Percentiles rank a stretch among this genome's conserved stretches.
Conservation (phyloP, 441 rosid genomes). For the Rhodomyrtus psidioides region DNA sequence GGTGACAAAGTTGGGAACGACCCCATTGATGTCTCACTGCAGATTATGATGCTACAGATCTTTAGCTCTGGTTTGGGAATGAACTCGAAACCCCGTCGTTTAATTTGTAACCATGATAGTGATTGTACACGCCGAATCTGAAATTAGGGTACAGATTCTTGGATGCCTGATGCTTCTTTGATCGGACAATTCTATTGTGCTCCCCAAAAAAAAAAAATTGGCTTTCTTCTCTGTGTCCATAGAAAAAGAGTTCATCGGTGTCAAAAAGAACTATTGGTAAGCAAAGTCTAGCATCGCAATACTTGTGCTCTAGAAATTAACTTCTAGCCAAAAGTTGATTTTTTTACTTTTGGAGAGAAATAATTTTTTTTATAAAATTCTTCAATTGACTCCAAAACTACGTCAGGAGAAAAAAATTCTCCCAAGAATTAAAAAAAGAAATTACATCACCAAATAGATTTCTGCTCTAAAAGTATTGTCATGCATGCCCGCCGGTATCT, state of each 20-base stretch:
- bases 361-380: too few species aligned
- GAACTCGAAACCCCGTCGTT: not conserved
- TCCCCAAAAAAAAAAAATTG: too few species aligned
- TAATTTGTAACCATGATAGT: not conserved
- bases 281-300: not conserved
- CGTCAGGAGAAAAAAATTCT: too few species aligned
- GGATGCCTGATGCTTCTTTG: too few species aligned
- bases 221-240: not conserved
- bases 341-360: too few species aligned
- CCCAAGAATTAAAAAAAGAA: too few species aligned
- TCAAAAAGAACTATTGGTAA: not conserved
- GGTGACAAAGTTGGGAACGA: not conserved
- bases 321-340: too few species aligned
- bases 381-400: too few species aligned
- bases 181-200: not conserved
- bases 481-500: too few species aligned
- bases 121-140: fast-evolving
- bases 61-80: not conserved
- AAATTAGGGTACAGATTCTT: not conserved
- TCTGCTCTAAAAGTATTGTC: too few species aligned
- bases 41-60: not conserved
- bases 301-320: too few species aligned
- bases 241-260: not conserved
- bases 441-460: too few species aligned
- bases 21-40: not conserved